A percentile compares a stretch with the other conserved stretches of the same genome.
These are phyloP conservation scores for Ceratocystis eucalypticola DNA, from an alignment of 2,329 filamentous ascomycete genomes.

Conservation along the genomic window DNA sequence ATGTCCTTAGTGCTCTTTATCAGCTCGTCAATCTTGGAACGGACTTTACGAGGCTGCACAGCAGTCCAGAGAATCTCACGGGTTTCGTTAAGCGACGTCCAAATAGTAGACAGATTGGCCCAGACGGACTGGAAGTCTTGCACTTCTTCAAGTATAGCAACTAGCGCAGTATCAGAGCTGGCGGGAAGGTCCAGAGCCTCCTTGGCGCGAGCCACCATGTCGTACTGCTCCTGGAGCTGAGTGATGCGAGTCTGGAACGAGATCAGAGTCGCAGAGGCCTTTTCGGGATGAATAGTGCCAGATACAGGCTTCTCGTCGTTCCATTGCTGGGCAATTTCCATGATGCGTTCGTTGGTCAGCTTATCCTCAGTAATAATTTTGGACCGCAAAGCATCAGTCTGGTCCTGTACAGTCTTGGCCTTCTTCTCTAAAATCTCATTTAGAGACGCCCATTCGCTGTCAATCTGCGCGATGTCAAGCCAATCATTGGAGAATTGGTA, in stretches of 20 bases:
- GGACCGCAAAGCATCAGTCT: conserved; percentile 83
- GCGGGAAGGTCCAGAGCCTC: conserved; percentile 85
- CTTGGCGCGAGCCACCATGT: conserved; percentile 92
- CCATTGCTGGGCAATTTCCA: conserved; percentile 76
- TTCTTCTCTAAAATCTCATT: conserved; percentile 87
- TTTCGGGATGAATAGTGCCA: conserved; percentile 78
- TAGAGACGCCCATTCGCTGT: conserved; percentile 86
- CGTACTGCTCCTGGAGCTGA: conserved; percentile 70
- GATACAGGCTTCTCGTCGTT: conserved; percentile 95
- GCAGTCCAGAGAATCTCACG: conserved; percentile 89
- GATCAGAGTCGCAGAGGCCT: conserved; percentile 68
- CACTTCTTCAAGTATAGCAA: conserved; percentile 83
- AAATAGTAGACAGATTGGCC: conserved; percentile 89
- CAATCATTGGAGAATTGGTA: conserved; percentile 91
- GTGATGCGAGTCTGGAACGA: conserved; percentile 77
- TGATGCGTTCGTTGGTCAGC: conserved; percentile 76
- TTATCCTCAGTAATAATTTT: conserved; percentile 93
- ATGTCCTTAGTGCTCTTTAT: conserved; percentile 99
- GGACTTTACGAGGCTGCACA: conserved; percentile 85
- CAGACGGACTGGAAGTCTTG: conserved; percentile 98
- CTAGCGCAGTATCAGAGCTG: conserved; percentile 64
- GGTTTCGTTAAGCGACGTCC: conserved; percentile 89
- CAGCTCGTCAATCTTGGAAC: conserved; percentile 74
- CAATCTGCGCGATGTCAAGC: conserved; percentile 91
- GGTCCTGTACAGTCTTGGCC: conserved; percentile 88